Percentiles rank a stretch among this genome's conserved stretches.
These are phyloP conservation scores for Dothiorella sarmentorum DNA, from an alignment of 2,329 filamentous ascomycete genomes.

Conservation along the genomic window DNA sequence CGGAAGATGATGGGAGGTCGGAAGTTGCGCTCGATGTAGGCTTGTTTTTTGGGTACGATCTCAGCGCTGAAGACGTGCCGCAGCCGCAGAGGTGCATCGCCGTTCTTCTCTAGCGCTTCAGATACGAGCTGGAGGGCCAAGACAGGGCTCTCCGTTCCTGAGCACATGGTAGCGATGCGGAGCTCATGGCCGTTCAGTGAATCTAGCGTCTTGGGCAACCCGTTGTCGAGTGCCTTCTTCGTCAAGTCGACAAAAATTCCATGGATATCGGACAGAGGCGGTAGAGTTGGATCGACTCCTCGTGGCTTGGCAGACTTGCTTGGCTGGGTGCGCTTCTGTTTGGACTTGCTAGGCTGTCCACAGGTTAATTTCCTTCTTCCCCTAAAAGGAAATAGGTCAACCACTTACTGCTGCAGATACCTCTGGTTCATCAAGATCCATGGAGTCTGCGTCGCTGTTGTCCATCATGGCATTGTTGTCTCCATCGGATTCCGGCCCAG, in stretches of 20 bases:
- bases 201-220: conserved; percentile 35
- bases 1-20: conserved; percentile 41
- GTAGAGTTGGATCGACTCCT: conserved; percentile 35
- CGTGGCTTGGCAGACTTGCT: not conserved
- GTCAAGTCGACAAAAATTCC: conserved; percentile 52
- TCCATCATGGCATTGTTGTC: too few species aligned
- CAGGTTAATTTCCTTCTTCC: not conserved
- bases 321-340: not conserved
- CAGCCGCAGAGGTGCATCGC: conserved; percentile 23
- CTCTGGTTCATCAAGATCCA: not conserved
- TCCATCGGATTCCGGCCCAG: not conserved
- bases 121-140: conserved; percentile 59
- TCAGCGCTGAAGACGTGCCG: conserved; percentile 46
- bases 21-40: conserved; percentile 48
- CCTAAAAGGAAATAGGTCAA: too few species aligned
- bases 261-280: conserved; percentile 46
- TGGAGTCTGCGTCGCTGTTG: not conserved
- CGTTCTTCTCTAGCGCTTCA: conserved; percentile 26
- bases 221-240: conserved; percentile 31
- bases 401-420: too few species aligned
- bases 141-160: conserved; percentile 72
- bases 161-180: conserved; percentile 69
- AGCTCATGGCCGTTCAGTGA: conserved; percentile 39
- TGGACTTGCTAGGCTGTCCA: too few species aligned
- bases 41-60: conserved; percentile 46